These are phyloP conservation scores for Lactarius vividus DNA, from an alignment of 768 basidiomycete genomes.

Conservation along the genomic window DNA sequence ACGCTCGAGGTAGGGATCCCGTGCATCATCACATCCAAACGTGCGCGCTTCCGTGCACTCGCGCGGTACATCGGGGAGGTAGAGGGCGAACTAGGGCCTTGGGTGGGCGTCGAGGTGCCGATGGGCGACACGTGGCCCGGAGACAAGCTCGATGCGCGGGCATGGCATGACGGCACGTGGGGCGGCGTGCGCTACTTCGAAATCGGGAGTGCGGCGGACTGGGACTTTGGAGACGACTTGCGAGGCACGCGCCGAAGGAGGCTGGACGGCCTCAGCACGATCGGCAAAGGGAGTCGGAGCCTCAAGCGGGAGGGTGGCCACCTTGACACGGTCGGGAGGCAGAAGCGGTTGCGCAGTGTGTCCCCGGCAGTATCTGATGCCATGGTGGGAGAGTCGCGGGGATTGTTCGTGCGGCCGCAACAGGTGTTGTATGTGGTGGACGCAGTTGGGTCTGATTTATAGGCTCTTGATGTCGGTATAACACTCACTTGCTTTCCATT, in stretches of 20 bases:
- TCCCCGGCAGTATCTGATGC: constrained; percentile 64
- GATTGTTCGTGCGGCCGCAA: constrained; percentile 80
- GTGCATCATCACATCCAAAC: constrained; percentile 82
- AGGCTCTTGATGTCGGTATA: constrained; percentile 11
- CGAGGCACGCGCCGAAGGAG: constrained; percentile 46
- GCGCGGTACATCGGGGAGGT: constrained; percentile 89
- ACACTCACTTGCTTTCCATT: constrained; percentile 9
- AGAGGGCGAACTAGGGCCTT: constrained; percentile 74
- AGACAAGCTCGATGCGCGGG: constrained; percentile 56
- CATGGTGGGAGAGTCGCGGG: constrained; percentile 61
- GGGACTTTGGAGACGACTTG: constrained; percentile 53
- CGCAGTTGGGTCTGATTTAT: constrained; percentile 50
- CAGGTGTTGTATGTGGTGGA: constrained; percentile 87
- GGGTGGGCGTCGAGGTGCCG: constrained; percentile 91
- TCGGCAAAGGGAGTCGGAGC: constrained; percentile 36
- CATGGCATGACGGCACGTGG: constrained; percentile 85
- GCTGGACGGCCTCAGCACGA: constrained; percentile 35
- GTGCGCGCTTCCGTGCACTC: constrained; percentile 80
- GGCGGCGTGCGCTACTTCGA: constrained; percentile 84
- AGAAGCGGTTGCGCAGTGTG: constrained; percentile 62
- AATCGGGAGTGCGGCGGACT: constrained; percentile 59
- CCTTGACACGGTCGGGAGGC: constrained; percentile 40
- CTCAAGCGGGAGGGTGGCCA: constrained; percentile 60
- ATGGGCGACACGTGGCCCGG: constrained; percentile 54
- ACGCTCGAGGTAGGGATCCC: constrained; percentile 86